Percentiles rank a stretch among this genome's conserved stretches.
Evolutionary conservation across 1,284 basidiomycete species (phyloP).

Genomic region (Tilletiopsis washingtonensis): DNA sequence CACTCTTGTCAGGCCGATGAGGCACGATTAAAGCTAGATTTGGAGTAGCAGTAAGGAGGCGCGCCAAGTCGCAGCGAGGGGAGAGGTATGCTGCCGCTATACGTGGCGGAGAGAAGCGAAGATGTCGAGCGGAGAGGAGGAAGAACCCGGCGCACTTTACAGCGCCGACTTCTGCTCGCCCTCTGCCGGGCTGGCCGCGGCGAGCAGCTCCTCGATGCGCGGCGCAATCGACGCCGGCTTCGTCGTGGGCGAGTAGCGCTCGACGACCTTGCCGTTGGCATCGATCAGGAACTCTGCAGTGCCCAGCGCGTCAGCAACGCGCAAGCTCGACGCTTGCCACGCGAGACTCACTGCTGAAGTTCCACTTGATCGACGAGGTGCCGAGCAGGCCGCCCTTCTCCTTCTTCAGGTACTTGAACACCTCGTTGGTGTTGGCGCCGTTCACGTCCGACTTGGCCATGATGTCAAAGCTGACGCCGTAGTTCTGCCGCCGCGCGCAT

Average conservation of each 20-base stretch:
- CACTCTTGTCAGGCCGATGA: too few species aligned
- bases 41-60: too few species aligned
- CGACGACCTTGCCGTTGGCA: conserved; percentile 60
- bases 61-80: too few species aligned
- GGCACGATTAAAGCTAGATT: too few species aligned
- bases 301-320: not conserved
- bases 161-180: too few species aligned
- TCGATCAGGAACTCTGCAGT: conserved; percentile 51
- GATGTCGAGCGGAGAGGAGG: too few species aligned
- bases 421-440: conserved; percentile 66
- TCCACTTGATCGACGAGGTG: conserved; percentile 63
- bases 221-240: conserved; percentile 61
- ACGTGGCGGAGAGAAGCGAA: too few species aligned
- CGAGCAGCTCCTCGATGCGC: conserved; percentile 56
- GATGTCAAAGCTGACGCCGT: conserved; percentile 45
- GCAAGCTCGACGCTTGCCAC: not conserved
- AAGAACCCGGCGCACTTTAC: too few species aligned
- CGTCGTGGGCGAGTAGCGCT: conserved; percentile 72
- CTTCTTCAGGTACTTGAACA: conserved; percentile 76
- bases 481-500: conserved; percentile 38
- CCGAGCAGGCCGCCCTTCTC: conserved; percentile 68
- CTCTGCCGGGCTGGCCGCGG: too few species aligned
- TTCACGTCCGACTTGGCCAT: conserved; percentile 65
- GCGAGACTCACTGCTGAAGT: conserved; percentile 43
- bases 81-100: too few species aligned